Base-by-base conservation (phyloP, 129 eudicot genomes). In the Escallonia herrerae region DNA sequence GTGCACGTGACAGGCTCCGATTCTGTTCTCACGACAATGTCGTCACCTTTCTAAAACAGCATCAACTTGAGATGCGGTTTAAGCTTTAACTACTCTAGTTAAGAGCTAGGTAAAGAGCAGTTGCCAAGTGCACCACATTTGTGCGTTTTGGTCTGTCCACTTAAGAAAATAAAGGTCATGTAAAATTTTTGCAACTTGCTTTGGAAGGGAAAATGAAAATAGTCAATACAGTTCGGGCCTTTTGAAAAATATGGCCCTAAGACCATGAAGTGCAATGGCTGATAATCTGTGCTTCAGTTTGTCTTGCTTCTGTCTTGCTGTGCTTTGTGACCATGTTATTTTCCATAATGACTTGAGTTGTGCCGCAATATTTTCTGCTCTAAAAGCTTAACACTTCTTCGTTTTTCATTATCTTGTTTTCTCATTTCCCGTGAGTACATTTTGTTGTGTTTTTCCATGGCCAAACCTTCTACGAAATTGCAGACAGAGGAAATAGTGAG, bases 401-500 rank as follows among this genome's bases (percentile, higher is more conserved):
- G 33, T 22, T 22, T 22, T 22, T 22, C 33, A 22, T 0, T 22
- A 22, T 0, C 10, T 62, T 49, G 0, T 61, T 45, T 48, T 37
- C 38, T 22, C 33, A 22, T 52, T 4, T 40, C 43, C 0, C 33
- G 33, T 22, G 33, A 22, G 33, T 22, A 22, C 33, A 22, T 22
- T 22, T 22, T 22, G 33, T 0, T 22, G 33, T 22, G 33, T 22
- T 22, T 22, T 22, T 22, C 33, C 33, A 22, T 22, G 33, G 33
- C 33, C 33, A 22, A 5, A 40, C 22, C 42, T 43, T 60, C 5
- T 62, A 39, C 13, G 7, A 39, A 55, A 60, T 67, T 65, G 72
- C 86, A 90, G 97, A 90, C 97, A 0, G 89, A 87, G 43, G 95
- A 90, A 79, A 90, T 90, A 58, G 65, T 87, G 51, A 73, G 97